Base-by-base conservation (phyloP, 2,329 filamentous ascomycete species). In the Ophiobolus disseminans region DNA sequence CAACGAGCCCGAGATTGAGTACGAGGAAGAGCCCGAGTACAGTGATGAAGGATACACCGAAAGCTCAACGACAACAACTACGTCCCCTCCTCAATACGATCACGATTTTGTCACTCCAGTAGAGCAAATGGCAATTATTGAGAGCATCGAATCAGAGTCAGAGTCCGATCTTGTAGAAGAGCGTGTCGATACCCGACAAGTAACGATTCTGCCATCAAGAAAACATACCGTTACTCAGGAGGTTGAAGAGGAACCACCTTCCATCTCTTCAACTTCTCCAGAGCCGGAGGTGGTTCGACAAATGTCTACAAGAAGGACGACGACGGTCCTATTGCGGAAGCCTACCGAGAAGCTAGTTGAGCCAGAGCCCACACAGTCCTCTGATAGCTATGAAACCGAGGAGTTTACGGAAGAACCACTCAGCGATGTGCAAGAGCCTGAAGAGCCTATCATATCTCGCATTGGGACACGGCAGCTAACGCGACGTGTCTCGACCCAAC, bases 1-100 rank as follows among this genome's bases (percentile, higher is more conserved):
- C 11, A 25, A 36, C 10, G 25, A 47, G 9, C 13, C 13, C 7
- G 30, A 41, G 13, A n/a, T 48, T n/a, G 22, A 40, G 8, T 44
- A 39, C 19, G 40, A 52, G 4, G 22, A 42, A 9, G 43, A 45
- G n/a, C 30, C 30, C 7, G 13, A 32, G n/a, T 4, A 32, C n/a
- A 14, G n/a, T 14, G 44, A 52, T 4, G 34, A 47, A 9, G 43
- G 43, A 3, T 40, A 42, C 20, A 21, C 26, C n/a, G 19, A 40
- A 8, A 45, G 36, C 25, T 38, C 42, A n/a, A 32, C 38, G 19
- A 43, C n/a, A n/a, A n/a, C n/a, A n/a, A n/a, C n/a, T 7, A 14
- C 10, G 10, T 44, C 19, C 23, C 23, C 31, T 11, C 13, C 20
- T 6, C 14, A 23, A 28, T 36, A 25, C 7, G 44, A 51, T 16